Evolutionary conservation across 305 asterid species (phyloP), one percentile per base, ranked within the genome.

Genomic region (Salvia sclarea): DNA sequence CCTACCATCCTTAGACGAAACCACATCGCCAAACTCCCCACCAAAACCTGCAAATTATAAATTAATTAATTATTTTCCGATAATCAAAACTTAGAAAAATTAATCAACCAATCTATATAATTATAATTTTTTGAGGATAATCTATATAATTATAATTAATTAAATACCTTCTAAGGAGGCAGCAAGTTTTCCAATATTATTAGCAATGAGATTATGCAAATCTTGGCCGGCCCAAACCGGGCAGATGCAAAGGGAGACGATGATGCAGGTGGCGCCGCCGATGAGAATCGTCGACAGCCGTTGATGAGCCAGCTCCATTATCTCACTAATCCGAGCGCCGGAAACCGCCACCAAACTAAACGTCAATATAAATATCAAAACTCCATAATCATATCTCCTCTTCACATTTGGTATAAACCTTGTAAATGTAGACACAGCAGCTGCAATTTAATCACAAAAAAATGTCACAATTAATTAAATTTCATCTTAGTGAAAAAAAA

Each of bases 151-250:
- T 33, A 33, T 9, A 33, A 1, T 1, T 33, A 8, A 1, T 5
- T 33, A 87, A n/a, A n/a, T 28, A 28, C 98, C 95, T 78, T 87
- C 76, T 43, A 91, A 72, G 75, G 77, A 85, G 4, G 16, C 48
- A 41, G 85, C 88, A 38, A 91, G 83, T 2, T 85, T 87, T 17
- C 68, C 81, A 0, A 91, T 37, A 61, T 91, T 83, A 9, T 18
- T 17, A 66, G 81, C 69, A 20, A 78, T 3, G 11, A 83, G 75
- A 30, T 75, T 66, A 41, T 87, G 95, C 74, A 91, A 76, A 79
- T 91, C 95, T 48, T 77, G 82, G 8, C 98, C 98, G 11, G 96
- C 98, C 98, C 98, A 91, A 18, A 86, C 96, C 0, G 98, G 98
- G 62, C 72, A 76, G 35, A 86, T 38, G 75, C 56, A 64, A 13